These are phyloP conservation scores for Boletus sp. DNA, from an alignment of 768 basidiomycete genomes.

Conservation along the genomic window DNA sequence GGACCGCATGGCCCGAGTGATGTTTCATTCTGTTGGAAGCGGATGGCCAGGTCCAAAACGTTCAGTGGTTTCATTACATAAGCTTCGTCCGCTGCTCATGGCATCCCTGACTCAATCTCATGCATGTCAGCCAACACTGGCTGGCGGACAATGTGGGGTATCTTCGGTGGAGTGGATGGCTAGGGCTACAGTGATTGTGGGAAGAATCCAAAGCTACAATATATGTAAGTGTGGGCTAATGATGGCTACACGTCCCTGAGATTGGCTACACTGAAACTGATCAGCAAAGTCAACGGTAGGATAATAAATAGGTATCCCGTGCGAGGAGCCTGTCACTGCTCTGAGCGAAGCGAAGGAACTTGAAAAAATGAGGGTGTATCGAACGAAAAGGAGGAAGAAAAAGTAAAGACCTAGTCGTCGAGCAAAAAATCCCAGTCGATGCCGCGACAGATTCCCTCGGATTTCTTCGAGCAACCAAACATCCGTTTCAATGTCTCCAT, in stretches of 20 bases:
- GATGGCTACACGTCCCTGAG: constrained; percentile 25
- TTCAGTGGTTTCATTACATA: constrained; percentile 1
- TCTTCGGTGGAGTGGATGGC: constrained; percentile 9
- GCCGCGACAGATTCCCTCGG: constrained; percentile 39
- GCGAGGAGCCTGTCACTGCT: constrained; percentile 10
- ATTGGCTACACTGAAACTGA: constrained; percentile 23
- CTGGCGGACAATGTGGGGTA: neutral
- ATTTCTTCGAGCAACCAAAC: constrained; percentile 54
- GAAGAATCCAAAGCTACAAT: constrained; percentile 19
- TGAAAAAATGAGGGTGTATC: constrained; percentile 1
- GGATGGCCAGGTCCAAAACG: too few species aligned
- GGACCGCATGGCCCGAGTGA: neutral
- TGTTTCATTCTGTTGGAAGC: neutral
- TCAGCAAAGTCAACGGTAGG: constrained; percentile 2
- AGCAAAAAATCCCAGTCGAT: constrained; percentile 82
- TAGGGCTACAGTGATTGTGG: constrained; percentile 24
- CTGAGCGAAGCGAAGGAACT: constrained; percentile 2
- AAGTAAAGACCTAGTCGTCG: constrained; percentile 46
- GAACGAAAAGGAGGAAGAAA: constrained; percentile 10
- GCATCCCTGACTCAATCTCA: neutral
- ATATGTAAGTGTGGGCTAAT: constrained; percentile 8
- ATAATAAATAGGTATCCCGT: constrained; percentile 21
- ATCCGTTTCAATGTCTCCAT: constrained; percentile 64
- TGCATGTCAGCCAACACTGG: neutral
- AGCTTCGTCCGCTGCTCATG: neutral